phyloP scores from a whole-genome alignment of 805 yeast genomes.

The Yarrowia sp. region DNA sequence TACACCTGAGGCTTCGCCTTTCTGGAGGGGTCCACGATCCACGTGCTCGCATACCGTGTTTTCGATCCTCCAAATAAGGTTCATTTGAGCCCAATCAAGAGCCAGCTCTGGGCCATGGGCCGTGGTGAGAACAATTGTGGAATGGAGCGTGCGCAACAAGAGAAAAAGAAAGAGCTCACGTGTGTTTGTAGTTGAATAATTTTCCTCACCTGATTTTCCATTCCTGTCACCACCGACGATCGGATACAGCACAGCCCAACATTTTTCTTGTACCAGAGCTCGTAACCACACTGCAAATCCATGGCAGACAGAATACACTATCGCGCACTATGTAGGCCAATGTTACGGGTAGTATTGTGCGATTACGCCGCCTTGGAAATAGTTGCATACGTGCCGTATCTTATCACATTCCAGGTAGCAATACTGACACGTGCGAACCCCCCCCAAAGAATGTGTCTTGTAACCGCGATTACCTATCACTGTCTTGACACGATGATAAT shows the following conservation, averaged over 20 bases:
- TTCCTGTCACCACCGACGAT: background rate
- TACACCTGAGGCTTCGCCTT: background rate
- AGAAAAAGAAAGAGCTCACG: background rate
- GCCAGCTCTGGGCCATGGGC: constrained; percentile 18
- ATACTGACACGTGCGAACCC: background rate
- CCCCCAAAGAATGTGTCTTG: constrained; percentile 4
- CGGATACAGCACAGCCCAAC: too few relatives aligned
- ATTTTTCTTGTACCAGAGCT: too few relatives aligned
- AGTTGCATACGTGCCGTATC: constrained; percentile 1
- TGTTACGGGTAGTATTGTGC: background rate
- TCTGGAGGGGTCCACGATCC: background rate
- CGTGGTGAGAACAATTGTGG: background rate
- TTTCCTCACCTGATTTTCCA: background rate
- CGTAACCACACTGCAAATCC: background rate
- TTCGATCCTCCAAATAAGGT: background rate
- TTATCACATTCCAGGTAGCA: constrained; percentile 1
- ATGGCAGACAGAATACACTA: background rate
- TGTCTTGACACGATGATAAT: background rate
- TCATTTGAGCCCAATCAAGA: constrained; percentile 10
- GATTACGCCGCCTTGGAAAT: background rate
- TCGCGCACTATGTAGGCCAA: too few relatives aligned
- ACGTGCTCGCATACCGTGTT: constrained; percentile 12
- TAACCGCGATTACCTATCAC: background rate
- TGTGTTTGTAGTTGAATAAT: background rate
- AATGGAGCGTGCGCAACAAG: background rate